phyloP scores from a whole-genome alignment of 192 early-diverging fungal species.

The Coemansia sp. region DNA sequence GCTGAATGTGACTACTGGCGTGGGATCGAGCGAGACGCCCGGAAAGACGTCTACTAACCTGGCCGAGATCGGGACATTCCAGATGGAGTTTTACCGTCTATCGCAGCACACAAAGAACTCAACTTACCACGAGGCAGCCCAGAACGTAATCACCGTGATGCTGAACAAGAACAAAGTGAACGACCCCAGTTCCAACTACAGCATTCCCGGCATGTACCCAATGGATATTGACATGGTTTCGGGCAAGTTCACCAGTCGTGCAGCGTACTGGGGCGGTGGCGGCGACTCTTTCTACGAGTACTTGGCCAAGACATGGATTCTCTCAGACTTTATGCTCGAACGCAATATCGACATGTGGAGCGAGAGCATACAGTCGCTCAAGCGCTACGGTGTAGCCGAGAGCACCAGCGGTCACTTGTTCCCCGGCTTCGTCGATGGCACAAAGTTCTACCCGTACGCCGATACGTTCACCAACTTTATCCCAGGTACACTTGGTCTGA shows the following conservation, averaged over 20 bases:
- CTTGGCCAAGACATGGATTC: slow-evolving; percentile 82
- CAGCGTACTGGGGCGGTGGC: slow-evolving; percentile 70
- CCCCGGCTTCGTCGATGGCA: slow-evolving; percentile 45
- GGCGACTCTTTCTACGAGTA: slow-evolving; percentile 98
- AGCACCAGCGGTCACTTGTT: slow-evolving; percentile 38
- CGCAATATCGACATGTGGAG: slow-evolving; percentile 54
- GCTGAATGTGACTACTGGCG: slow-evolving; percentile 61
- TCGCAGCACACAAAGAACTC: slow-evolving; percentile 74
- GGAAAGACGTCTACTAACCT: slow-evolving; percentile 50
- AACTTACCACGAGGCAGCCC: slow-evolving; percentile 79
- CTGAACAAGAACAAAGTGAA: slow-evolving; percentile 28
- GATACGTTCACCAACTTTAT: slow-evolving; percentile 56
- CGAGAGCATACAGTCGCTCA: slow-evolving; percentile 49
- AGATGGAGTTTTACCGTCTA: slow-evolving; percentile 90
- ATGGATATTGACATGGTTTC: slow-evolving; percentile 37
- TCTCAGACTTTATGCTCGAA: slow-evolving; percentile 62
- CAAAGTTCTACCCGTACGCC: slow-evolving; percentile 44
- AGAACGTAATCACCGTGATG: slow-evolving; percentile 61
- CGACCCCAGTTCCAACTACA: slow-evolving; percentile 34
- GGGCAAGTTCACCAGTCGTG: slow-evolving; percentile 31
- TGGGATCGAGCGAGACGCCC: slow-evolving; percentile 58
- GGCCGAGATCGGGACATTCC: slow-evolving; percentile 82
- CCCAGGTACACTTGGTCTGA: slow-evolving; percentile 47
- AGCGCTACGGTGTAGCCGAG: slow-evolving; percentile 31
- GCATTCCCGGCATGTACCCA: slow-evolving; percentile 45